Percentiles rank a stretch among this genome's conserved stretches.
Conservation (phyloP, 306 rosid genomes). For the Clitoria ternatea region DNA sequence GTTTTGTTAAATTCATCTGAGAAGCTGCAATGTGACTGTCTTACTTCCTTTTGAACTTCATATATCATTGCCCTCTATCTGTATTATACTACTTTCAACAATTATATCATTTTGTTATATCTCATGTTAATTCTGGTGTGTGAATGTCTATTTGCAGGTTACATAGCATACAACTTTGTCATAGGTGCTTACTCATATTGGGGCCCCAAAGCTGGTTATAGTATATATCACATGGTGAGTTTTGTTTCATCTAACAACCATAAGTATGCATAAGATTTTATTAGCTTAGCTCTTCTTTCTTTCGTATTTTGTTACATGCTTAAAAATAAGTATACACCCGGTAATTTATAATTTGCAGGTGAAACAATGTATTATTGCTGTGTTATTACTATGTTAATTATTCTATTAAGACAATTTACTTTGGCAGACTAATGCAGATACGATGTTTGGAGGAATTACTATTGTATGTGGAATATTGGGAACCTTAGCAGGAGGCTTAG, state of each 20-base stretch:
- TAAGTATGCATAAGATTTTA: conserved; percentile 11
- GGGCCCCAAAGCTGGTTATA: conserved; percentile 97
- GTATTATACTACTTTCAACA: background rate
- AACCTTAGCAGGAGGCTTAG: conserved; percentile 72
- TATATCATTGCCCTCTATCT: background rate
- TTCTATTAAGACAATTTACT: conserved; percentile 25
- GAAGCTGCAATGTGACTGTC: conserved; percentile 11
- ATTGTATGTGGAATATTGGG: conserved; percentile 80
- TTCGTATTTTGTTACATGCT: background rate
- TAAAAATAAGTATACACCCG: background rate
- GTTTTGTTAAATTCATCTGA: background rate
- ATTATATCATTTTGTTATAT: background rate
- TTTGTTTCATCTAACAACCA: background rate
- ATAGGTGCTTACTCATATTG: conserved; percentile 93
- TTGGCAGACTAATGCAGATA: conserved; percentile 80
- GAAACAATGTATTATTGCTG: conserved; percentile 1
- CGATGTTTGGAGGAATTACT: conserved; percentile 88
- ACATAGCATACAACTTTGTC: conserved; percentile 77
- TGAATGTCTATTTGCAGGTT: conserved; percentile 53
- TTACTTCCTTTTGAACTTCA: conserved; percentile 4
- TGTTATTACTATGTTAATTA: background rate
- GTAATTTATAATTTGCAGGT: conserved; percentile 2
- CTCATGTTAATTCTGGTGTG: background rate
- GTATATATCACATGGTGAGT: conserved; percentile 79
- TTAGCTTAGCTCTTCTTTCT: background rate